Evolutionary conservation across 129 eudicot species (phyloP), one percentile per base, ranked within the genome.

Genomic region (Helichrysum umbraculigerum): DNA sequence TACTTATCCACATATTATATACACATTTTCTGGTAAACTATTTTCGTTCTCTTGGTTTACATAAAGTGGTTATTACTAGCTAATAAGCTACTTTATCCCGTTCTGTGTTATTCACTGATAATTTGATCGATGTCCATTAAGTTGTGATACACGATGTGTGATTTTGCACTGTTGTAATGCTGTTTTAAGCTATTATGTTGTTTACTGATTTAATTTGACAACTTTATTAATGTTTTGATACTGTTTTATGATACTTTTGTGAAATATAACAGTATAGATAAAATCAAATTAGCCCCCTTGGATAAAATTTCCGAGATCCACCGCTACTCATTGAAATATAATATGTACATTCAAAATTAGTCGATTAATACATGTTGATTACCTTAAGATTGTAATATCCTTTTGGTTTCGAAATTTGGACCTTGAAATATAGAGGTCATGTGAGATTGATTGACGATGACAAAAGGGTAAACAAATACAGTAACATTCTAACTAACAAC

Each of bases 401-500:
- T 71, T 64, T 51, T 42, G 35, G 67, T 64, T 50, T 78, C 35
- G 52, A 52, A 79, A 56, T 28, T 66, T 41, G 30, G 56, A 67
- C 28, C 75, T 66, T 73, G 70, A 80, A 70, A 63, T 80, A 57
- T 67, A 75, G 64, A 56, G 7, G 57, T 66, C 61, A 66, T 66
- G 34, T 73, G 70, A 79, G 68, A 66, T 80, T 80, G 79, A 74
- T 73, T 80, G 79, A 80, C 79, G 66, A 73, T 73, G 83, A 73
- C 71, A 73, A 73, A 73, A 80, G 72, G 72, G 64, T 54, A 73
- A 56, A n/a, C n/a, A n/a, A n/a, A 73, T 74, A 79, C 28, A 73
- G 73, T 22, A 39, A 79, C 79, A 66, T 58, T 58, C 25, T n/a
- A n/a, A n/a, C n/a, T n/a, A 25, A 25, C 28, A 25, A 25, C 70